Conservation (phyloP, 345 rosid species). For the Geranium rotundifolium region DNA sequence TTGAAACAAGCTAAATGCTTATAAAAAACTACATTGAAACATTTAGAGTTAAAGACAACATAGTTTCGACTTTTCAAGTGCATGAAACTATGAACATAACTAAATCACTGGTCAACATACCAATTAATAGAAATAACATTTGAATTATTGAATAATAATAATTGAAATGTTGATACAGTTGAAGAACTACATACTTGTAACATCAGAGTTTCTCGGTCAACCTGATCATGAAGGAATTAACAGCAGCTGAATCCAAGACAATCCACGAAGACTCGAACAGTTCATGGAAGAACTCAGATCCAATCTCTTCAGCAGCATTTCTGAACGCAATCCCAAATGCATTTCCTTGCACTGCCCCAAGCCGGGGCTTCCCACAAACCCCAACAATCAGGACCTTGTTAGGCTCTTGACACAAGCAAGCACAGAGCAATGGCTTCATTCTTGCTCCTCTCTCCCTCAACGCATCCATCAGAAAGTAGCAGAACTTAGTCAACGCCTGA, state of each 20-base stretch:
- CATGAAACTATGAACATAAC: background rate
- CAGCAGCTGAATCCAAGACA: constrained; percentile 54
- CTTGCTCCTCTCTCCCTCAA: constrained; percentile 87
- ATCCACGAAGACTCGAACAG: constrained; percentile 98
- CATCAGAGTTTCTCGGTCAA: constrained; percentile 73
- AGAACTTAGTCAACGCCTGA: constrained; percentile 86
- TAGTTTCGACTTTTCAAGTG: background rate
- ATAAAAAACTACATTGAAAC: no score
- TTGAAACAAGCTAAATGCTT: no score
- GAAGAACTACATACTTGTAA: constrained; percentile 1
- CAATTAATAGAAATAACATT: background rate
- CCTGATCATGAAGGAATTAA: constrained; percentile 79
- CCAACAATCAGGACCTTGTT: constrained; percentile 76
- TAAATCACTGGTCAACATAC: background rate
- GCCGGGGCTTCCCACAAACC: constrained; percentile 86
- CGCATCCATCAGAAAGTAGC: constrained; percentile 95
- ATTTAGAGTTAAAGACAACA: no score
- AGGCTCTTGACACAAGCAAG: constrained; percentile 58
- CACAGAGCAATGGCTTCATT: constrained; percentile 86
- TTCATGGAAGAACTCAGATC: constrained; percentile 84
- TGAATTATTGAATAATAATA: background rate
- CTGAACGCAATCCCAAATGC: constrained; percentile 83
- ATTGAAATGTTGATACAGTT: background rate
- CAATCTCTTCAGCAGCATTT: constrained; percentile 72
- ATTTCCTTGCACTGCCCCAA: constrained; percentile 86